phyloP scores from a whole-genome alignment of 306 rosid species.

The Glycyrrhiza uralensis region DNA sequence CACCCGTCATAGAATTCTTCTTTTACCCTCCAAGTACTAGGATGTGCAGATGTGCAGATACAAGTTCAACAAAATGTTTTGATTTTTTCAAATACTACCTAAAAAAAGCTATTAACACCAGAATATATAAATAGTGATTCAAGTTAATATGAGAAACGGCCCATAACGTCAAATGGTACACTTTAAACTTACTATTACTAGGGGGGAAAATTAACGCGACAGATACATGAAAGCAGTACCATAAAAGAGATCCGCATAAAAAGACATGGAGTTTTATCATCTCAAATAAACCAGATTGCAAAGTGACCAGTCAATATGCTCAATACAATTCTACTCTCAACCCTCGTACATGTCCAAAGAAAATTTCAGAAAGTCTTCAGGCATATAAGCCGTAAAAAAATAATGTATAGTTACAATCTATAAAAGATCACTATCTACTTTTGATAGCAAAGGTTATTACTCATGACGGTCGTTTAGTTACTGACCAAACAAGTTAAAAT shows the following conservation, averaged over 20 bases:
- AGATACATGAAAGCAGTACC: background rate
- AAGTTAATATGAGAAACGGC: background rate
- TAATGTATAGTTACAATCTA: background rate
- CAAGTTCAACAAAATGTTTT: background rate
- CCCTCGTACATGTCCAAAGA: background rate
- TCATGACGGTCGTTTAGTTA: constrained; percentile 18
- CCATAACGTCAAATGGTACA: background rate
- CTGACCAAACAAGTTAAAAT: background rate
- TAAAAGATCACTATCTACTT: constrained; percentile 10
- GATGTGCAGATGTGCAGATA: background rate
- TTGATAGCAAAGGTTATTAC: constrained; percentile 16
- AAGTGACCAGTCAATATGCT: background rate
- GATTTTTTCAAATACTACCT: background rate
- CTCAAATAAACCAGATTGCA: constrained; percentile 9
- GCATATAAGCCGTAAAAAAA: background rate
- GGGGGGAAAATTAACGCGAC: background rate
- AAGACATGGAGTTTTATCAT: background rate
- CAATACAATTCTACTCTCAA: constrained; percentile 16
- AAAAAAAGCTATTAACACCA: background rate
- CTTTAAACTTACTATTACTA: background rate
- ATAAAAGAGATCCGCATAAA: background rate
- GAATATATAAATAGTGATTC: background rate
- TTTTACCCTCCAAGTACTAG: too few relatives aligned
- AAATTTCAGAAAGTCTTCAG: background rate
- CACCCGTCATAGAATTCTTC: too few relatives aligned